phyloP scores from a whole-genome alignment of 352 stramenopile species.

The Phytophthora sp. region DNA sequence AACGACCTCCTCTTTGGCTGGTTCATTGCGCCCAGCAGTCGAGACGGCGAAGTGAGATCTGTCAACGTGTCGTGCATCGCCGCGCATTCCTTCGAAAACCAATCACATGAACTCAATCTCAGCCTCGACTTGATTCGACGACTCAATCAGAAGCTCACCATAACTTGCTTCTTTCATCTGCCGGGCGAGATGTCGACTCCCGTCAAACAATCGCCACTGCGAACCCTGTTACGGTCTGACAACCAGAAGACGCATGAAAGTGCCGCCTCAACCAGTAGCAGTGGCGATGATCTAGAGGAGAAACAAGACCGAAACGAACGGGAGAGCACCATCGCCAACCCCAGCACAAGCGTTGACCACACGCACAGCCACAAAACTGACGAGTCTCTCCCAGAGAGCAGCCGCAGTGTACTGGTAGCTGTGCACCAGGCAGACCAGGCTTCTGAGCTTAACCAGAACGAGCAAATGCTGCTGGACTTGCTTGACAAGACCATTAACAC shows the following conservation, averaged over 20 bases:
- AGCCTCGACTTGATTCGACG: slow-evolving; percentile 59
- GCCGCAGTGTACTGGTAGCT: slow-evolving; percentile 28
- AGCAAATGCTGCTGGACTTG: slow-evolving; percentile 76
- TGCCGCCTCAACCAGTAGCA: slow-evolving; percentile 4
- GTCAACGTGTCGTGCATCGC: slow-evolving; percentile 71
- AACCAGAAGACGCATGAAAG: slow-evolving; percentile 28
- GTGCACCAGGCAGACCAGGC: slow-evolving; percentile 35
- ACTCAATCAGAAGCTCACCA: slow-evolving; percentile 42
- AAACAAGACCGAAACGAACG: background rate
- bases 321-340: background rate
- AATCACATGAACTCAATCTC: slow-evolving; percentile 41
- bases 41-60: slow-evolving; percentile 34
- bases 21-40: slow-evolving; percentile 53
- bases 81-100: slow-evolving; percentile 40
- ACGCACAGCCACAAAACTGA: background rate
- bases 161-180: slow-evolving; percentile 33
- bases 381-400: slow-evolving; percentile 15
- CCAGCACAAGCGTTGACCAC: slow-evolving; percentile 12
- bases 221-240: slow-evolving; percentile 3
- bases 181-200: background rate
- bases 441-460: slow-evolving; percentile 62
- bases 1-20: slow-evolving; percentile 61
- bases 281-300: background rate
- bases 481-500: slow-evolving; percentile 83
- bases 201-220: slow-evolving; percentile 13